phyloP scores from a whole-genome alignment of 208 protist genomes.

The Zelonia costaricensis region DNA sequence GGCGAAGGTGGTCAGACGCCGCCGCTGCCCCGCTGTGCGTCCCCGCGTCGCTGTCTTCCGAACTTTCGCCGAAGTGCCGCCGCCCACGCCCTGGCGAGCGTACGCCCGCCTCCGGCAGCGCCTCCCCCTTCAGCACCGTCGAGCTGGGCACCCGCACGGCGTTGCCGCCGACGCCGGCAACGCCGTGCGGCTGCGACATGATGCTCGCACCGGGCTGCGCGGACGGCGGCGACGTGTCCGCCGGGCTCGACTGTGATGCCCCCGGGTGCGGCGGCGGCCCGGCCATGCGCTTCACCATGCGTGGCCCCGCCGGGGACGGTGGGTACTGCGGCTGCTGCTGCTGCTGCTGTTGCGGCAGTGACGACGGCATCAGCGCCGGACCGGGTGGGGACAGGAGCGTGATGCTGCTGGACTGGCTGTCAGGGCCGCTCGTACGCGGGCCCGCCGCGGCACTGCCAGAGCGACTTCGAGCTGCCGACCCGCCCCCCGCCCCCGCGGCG shows the following conservation, averaged over 20 bases:
- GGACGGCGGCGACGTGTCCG: not conserved
- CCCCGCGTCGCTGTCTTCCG: slow-evolving; percentile 12
- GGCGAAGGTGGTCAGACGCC: too few species aligned
- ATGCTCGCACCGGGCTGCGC: too few species aligned
- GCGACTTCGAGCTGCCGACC: too few species aligned
- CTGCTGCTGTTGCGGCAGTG: slow-evolving; percentile 6
- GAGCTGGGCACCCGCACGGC: slow-evolving; percentile 18
- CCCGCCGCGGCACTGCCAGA: too few species aligned
- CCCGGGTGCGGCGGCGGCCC: slow-evolving; percentile 1
- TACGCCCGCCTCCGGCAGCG: slow-evolving; percentile 16
- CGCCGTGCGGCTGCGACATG: too few species aligned
- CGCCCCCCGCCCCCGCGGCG: too few species aligned
- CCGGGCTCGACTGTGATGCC: not conserved
- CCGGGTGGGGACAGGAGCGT: too few species aligned
- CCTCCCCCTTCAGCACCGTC: slow-evolving; percentile 16
- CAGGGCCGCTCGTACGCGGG: too few species aligned
- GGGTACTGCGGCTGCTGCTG: slow-evolving; percentile 3
- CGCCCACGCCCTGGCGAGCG: slow-evolving; percentile 6
- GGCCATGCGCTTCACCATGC: slow-evolving; percentile 14
- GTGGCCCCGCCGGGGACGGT: not conserved
- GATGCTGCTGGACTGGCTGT: not conserved
- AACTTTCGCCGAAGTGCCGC: slow-evolving; percentile 22
- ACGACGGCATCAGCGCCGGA: too few species aligned
- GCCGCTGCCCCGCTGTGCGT: not conserved
- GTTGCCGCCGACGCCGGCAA: not conserved